A percentile compares a stretch with the other conserved stretches of the same genome.
Evolutionary conservation across 208 protist genomes (phyloP).

Genomic region (Zelonia costaricensis): DNA sequence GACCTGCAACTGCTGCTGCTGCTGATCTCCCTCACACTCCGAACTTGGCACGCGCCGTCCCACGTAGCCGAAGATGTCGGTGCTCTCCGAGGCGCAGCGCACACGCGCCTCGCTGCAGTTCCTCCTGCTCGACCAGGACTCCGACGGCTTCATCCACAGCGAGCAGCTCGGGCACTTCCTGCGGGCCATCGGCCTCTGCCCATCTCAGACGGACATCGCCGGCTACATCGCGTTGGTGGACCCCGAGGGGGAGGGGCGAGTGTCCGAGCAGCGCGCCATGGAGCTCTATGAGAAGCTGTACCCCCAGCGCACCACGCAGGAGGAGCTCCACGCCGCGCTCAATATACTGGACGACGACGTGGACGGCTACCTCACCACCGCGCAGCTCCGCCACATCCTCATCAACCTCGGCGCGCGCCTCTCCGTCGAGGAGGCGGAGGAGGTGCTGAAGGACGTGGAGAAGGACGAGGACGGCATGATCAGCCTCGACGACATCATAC

Average conservation of each 20-base stretch:
- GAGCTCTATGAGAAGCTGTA: constrained; percentile 71
- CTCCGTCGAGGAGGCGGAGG: constrained; percentile 85
- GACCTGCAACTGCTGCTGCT: no score
- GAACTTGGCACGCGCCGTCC: no score
- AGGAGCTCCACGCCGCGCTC: constrained; percentile 94
- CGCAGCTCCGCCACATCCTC: constrained; percentile 94
- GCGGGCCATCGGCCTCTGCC: constrained; percentile 98
- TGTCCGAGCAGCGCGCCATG: constrained; percentile 92
- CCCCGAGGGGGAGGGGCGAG: constrained; percentile 92
- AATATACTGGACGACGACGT: constrained; percentile 94
- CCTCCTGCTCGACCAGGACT: constrained; percentile 97
- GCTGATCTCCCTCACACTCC: no score
- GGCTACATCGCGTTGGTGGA: constrained; percentile 97
- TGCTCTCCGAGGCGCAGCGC: constrained; percentile 96
- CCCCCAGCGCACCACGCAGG: constrained; percentile 43
- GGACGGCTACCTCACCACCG: constrained; percentile 92
- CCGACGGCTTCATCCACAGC: constrained; percentile 97
- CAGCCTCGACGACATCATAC: constrained; percentile 81
- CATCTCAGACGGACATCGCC: constrained; percentile 94
- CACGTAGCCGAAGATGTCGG: constrained; percentile 22
- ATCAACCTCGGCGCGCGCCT: constrained; percentile 93
- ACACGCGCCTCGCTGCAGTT: constrained; percentile 99
- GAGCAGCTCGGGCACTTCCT: constrained; percentile 99
- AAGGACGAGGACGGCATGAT: constrained; percentile 87
- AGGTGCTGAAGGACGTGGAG: constrained; percentile 79